Evolutionary conservation across 495 filamentous ascomycete species (phyloP).

Genomic region (Xylaria intraflava): DNA sequence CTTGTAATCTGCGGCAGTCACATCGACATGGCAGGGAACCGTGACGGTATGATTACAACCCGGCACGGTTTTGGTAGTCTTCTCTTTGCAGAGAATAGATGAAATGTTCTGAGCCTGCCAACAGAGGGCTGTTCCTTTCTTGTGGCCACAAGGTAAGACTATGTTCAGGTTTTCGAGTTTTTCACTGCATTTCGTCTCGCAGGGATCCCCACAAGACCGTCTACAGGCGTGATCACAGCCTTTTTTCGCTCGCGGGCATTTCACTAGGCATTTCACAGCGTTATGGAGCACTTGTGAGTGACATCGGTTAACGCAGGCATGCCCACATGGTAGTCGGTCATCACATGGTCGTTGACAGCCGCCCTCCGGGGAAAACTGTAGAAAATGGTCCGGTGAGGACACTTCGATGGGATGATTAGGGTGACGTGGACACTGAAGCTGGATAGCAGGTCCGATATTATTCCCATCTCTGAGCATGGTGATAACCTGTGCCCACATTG

Average conservation of each 20-base stretch:
- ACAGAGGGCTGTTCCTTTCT: constrained; percentile 41
- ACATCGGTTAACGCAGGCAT: constrained; percentile 61
- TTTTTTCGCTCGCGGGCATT: constrained; percentile 48
- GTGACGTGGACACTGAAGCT: constrained; percentile 63
- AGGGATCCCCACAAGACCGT: constrained; percentile 51
- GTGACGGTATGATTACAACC: constrained; percentile 49
- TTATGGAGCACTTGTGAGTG: constrained; percentile 63
- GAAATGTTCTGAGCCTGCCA: constrained; percentile 34
- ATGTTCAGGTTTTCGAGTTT: constrained; percentile 32
- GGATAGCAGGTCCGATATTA: constrained; percentile 49
- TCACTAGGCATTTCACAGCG: constrained; percentile 54
- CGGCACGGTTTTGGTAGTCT: constrained; percentile 39
- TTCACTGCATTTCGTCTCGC: constrained; percentile 26
- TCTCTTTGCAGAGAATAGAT: constrained; percentile 24
- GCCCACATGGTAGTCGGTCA: constrained; percentile 60
- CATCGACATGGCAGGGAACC: constrained; percentile 46
- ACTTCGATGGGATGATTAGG: constrained; percentile 51
- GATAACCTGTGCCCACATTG: constrained; percentile 67
- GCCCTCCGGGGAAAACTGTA: constrained; percentile 57
- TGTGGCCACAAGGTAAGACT: constrained; percentile 54
- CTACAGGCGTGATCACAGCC: constrained; percentile 60
- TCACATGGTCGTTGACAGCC: constrained; percentile 59
- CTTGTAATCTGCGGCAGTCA: constrained; percentile 28
- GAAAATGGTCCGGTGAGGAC: constrained; percentile 57
- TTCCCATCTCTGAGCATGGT: constrained; percentile 42